phyloP scores from a whole-genome alignment of 768 basidiomycete genomes.

The Fibroporia radiculosa region DNA sequence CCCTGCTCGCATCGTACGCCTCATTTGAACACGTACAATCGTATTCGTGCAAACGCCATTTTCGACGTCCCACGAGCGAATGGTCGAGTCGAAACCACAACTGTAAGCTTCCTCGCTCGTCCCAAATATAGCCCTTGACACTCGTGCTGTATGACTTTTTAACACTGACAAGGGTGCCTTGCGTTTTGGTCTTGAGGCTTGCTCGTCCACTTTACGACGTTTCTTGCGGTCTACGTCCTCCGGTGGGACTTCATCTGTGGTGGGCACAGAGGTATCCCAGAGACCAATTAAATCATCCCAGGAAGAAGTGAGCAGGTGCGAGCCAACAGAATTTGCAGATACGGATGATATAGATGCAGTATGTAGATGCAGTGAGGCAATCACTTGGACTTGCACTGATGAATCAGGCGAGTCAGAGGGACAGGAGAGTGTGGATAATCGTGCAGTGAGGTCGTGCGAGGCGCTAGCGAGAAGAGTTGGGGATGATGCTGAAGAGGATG shows the following conservation, averaged over 20 bases:
- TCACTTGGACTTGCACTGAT: conserved; percentile 11
- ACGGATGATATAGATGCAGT: conserved; percentile 75
- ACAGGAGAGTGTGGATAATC: conserved; percentile 34
- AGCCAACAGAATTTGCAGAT: conserved; percentile 42
- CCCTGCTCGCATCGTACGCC: too few species aligned
- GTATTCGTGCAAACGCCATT: conserved; percentile 63
- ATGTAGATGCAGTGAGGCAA: conserved; percentile 79
- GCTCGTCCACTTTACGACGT: conserved; percentile 43
- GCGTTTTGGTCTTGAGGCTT: conserved; percentile 33
- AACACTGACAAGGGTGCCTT: conserved; percentile 70
- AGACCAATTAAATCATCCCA: conserved; percentile 86
- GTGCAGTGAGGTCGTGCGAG: conserved; percentile 75
- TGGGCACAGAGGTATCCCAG: conserved; percentile 63
- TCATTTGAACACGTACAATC: conserved; percentile 64
- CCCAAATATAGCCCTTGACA: conserved; percentile 64
- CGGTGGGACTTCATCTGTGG: conserved; percentile 50
- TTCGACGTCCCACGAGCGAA: conserved; percentile 83
- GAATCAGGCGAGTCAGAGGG: conserved; percentile 5
- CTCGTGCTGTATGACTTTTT: conserved; percentile 76
- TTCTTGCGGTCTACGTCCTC: conserved; percentile 44
- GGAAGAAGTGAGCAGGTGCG: conserved; percentile 70
- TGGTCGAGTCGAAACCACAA: conserved; percentile 85
- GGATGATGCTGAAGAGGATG: conserved; percentile 16
- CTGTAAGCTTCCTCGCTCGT: conserved; percentile 48
- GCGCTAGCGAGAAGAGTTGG: conserved; percentile 50